Conservation (phyloP, 345 rosid genomes). For the Geranium brycei region DNA sequence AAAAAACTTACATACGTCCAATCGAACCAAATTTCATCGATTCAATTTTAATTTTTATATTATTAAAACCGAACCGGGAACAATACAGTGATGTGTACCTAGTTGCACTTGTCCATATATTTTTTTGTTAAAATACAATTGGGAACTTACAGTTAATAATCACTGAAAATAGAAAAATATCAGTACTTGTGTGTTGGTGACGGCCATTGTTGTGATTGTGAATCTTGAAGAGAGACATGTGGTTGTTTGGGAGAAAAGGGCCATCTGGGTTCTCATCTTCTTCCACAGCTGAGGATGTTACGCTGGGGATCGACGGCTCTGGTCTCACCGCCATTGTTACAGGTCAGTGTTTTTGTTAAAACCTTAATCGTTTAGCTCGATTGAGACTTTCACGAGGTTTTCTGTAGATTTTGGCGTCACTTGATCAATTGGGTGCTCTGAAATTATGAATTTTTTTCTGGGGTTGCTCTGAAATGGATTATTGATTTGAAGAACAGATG, state of each 20-base stretch:
- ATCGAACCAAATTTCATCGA: no score
- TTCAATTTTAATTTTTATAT: no score
- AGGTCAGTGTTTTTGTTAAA: conserved; percentile 17
- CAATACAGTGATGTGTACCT: no score
- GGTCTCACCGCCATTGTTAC: conserved; percentile 71
- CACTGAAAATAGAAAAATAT: no score
- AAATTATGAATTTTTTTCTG: background rate
- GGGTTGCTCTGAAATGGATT: background rate
- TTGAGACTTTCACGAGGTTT: background rate
- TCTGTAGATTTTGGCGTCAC: background rate
- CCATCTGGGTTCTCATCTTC: conserved; percentile 51
- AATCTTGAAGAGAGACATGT: background rate
- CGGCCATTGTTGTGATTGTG: background rate
- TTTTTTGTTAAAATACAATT: no score
- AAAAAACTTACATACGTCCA: no score
- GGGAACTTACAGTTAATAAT: no score
- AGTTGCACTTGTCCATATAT: no score
- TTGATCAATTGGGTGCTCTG: background rate
- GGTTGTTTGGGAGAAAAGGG: conserved; percentile 23
- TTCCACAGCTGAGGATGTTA: conserved; percentile 63
- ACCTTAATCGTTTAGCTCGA: background rate
- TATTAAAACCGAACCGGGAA: no score
- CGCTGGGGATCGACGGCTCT: conserved; percentile 50
- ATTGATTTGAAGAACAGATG: background rate
- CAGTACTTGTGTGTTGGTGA: background rate